phyloP scores from a whole-genome alignment of 177 flowering plant genomes.

The Vitis hybrid region DNA sequence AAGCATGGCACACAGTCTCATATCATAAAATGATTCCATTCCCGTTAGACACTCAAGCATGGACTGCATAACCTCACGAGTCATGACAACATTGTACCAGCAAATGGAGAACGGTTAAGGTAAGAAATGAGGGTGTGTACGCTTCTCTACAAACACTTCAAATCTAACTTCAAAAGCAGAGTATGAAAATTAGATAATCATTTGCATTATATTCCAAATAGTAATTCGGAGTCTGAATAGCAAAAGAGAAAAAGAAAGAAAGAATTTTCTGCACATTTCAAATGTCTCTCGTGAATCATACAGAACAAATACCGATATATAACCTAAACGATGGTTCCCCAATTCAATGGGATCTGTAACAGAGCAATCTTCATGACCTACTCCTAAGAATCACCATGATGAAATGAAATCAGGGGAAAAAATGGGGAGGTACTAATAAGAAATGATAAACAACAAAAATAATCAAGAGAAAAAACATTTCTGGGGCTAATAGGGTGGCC shows the following conservation, averaged over 20 bases:
- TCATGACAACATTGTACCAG: too few species aligned
- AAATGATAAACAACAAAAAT: slow-evolving; percentile 7
- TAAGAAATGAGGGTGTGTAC: too few species aligned
- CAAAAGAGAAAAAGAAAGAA: slow-evolving; percentile 14
- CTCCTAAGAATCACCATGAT: slow-evolving; percentile 31
- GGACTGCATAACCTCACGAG: too few species aligned
- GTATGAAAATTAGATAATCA: background rate
- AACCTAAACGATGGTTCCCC: slow-evolving; percentile 37
- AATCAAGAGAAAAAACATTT: slow-evolving; percentile 4
- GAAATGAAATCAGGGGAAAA: slow-evolving; percentile 20
- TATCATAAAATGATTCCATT: too few species aligned
- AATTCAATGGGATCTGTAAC: slow-evolving; percentile 35
- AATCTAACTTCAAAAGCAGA: background rate
- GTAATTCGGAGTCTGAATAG: background rate
- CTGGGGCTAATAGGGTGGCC: slow-evolving; percentile 17
- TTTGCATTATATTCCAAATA: background rate
- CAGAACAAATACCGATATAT: slow-evolving; percentile 40
- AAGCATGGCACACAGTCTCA: too few species aligned
- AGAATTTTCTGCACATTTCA: slow-evolving; percentile 65
- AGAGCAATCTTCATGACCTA: slow-evolving; percentile 36
- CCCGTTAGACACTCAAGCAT: too few species aligned
- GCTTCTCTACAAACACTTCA: too few species aligned
- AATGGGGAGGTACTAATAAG: slow-evolving; percentile 19
- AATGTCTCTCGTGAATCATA: slow-evolving; percentile 43
- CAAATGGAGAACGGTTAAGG: too few species aligned